These are phyloP conservation scores for Aspergillus brasiliensis DNA, from an alignment of 2,329 filamentous ascomycete species.

Conservation along the genomic window DNA sequence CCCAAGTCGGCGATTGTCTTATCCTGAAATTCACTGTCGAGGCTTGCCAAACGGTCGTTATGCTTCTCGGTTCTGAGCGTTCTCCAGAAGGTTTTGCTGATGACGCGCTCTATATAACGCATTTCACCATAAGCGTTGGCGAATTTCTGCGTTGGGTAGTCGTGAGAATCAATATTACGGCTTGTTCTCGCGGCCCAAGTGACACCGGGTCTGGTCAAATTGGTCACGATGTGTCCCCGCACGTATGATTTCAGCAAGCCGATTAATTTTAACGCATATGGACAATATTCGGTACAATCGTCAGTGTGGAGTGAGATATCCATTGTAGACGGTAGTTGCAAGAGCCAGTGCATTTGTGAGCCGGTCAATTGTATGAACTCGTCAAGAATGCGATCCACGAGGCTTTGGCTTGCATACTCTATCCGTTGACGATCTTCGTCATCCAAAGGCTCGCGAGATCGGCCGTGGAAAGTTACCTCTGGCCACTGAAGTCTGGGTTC, in stretches of 20 bases:
- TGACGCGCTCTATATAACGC: slow-evolving; percentile 15
- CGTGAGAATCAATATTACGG: background rate
- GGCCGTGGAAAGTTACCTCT: slow-evolving; percentile 47
- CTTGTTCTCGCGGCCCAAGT: slow-evolving; percentile 2
- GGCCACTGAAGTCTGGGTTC: slow-evolving; percentile 5
- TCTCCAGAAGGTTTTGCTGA: slow-evolving; percentile 20
- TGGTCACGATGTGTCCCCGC: slow-evolving; percentile 31
- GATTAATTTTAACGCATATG: slow-evolving; percentile 24
- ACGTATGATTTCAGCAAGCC: slow-evolving; percentile 34
- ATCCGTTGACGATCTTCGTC: slow-evolving; percentile 60
- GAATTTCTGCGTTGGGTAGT: slow-evolving; percentile 11
- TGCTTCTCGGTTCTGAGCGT: background rate
- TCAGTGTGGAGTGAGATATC: slow-evolving; percentile 29
- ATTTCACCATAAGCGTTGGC: slow-evolving; percentile 8
- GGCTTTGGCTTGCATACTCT: slow-evolving; percentile 59
- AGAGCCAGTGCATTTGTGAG: slow-evolving; percentile 43
- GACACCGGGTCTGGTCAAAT: slow-evolving; percentile 4
- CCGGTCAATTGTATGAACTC: slow-evolving; percentile 37
- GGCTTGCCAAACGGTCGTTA: background rate
- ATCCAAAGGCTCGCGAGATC: slow-evolving; percentile 51
- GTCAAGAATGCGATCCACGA: slow-evolving; percentile 52
- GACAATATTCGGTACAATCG: slow-evolving; percentile 14
- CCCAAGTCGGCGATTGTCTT: slow-evolving; percentile 15
- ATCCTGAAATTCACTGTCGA: background rate
- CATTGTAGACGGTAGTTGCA: slow-evolving; percentile 27